phyloP scores from a whole-genome alignment of 2,329 filamentous ascomycete genomes.

The Scytalidium sp. region DNA sequence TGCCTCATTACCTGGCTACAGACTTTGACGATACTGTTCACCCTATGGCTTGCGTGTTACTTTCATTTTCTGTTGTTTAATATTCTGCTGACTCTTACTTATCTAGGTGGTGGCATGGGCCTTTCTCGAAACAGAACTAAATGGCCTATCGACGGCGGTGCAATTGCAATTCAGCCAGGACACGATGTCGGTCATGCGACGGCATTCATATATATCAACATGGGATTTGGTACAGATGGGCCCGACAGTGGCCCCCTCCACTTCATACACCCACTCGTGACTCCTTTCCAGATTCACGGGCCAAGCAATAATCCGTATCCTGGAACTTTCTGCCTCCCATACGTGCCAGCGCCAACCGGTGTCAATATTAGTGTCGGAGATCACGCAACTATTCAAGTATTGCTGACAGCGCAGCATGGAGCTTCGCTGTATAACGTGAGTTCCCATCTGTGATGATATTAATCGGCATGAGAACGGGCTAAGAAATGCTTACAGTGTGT shows the following conservation, averaged over 20 bases:
- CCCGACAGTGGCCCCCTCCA: constrained; percentile 65
- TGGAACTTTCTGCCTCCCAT: constrained; percentile 80
- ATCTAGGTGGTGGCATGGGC: constrained; percentile 73
- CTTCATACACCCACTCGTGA: constrained; percentile 77
- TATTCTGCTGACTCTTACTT: not conserved
- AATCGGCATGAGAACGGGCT: not conserved
- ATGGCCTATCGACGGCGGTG: constrained; percentile 83
- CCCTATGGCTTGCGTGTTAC: not conserved
- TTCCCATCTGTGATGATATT: not conserved
- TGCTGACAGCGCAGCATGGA: constrained; percentile 77
- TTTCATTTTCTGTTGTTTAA: not conserved
- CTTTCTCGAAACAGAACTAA: constrained; percentile 77
- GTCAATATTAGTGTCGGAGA: constrained; percentile 70
- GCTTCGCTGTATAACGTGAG: constrained; percentile 58
- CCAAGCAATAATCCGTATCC: constrained; percentile 77
- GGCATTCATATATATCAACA: constrained; percentile 82
- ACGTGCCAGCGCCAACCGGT: constrained; percentile 75
- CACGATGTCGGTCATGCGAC: constrained; percentile 86
- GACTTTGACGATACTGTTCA: not conserved
- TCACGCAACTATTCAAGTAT: constrained; percentile 80
- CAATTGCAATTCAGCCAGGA: constrained; percentile 80
- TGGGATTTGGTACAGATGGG: constrained; percentile 70
- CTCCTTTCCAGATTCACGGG: constrained; percentile 75
- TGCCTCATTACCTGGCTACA: too few relatives aligned
- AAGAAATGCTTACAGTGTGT: not conserved